Conservation (phyloP, 208 protist genomes). For the Leishmania martiniquensis region DNA sequence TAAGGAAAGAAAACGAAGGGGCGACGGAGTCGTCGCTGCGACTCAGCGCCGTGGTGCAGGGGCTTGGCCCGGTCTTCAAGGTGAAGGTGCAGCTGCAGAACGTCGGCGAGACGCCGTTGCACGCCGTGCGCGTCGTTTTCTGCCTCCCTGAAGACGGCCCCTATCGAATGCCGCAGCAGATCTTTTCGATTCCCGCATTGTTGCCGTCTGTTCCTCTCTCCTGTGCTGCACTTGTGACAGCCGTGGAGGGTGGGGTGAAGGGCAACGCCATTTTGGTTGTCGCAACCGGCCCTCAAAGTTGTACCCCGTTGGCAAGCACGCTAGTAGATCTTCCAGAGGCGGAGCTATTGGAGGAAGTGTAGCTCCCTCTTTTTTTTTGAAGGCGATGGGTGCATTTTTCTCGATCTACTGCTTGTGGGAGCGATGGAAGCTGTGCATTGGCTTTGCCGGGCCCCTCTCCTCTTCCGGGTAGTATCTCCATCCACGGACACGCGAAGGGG, state of each 20-base stretch:
- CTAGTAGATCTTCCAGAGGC: conserved; percentile 86
- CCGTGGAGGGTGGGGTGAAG: conserved; percentile 54
- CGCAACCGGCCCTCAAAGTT: conserved; percentile 30
- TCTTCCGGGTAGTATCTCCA: not conserved
- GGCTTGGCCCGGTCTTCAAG: conserved; percentile 92
- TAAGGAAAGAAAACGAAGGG: conserved; percentile 30
- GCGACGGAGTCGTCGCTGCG: conserved; percentile 33
- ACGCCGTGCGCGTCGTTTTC: conserved; percentile 68
- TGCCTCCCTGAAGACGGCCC: conserved; percentile 44
- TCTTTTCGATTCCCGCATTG: conserved; percentile 66
- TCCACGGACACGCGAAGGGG: not conserved
- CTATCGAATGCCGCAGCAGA: conserved; percentile 60
- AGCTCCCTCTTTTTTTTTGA: not conserved
- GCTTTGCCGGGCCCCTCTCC: not conserved
- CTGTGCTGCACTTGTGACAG: conserved; percentile 64
- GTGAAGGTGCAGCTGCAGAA: conserved; percentile 87
- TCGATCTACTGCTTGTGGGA: not conserved
- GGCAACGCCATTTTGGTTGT: conserved; percentile 70
- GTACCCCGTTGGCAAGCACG: conserved; percentile 57
- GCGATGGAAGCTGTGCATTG: not conserved
- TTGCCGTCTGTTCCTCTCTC: conserved; percentile 67
- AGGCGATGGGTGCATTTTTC: not conserved
- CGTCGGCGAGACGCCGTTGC: conserved; percentile 49
- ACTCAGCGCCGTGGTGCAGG: conserved; percentile 83
- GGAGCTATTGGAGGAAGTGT: conserved; percentile 58